These are phyloP conservation scores for Saturnispora halmiae DNA, from an alignment of 805 yeast species.

Conservation along the genomic window DNA sequence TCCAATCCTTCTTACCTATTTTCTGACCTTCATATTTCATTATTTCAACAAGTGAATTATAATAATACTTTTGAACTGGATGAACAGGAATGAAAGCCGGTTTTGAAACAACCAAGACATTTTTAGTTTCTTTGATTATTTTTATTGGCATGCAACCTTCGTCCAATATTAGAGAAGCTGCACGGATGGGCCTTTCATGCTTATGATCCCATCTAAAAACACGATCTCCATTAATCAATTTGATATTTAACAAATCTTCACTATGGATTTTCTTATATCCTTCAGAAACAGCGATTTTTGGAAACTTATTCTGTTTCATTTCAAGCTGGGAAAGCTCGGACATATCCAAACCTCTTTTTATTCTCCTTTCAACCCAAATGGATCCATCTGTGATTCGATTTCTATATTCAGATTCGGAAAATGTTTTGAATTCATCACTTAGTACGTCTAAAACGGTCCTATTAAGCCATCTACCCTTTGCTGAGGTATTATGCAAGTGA, in stretches of 20 bases:
- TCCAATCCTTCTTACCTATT: constrained; percentile 5
- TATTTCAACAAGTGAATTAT: constrained; percentile 40
- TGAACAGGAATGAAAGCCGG: constrained; percentile 50
- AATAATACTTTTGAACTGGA: constrained; percentile 39
- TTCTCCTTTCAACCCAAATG: constrained; percentile 15
- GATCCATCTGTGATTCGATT: constrained; percentile 16
- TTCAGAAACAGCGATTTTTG: not conserved
- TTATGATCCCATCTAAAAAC: constrained; percentile 22
- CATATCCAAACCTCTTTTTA: not conserved
- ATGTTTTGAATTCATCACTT: constrained; percentile 31
- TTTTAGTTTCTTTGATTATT: constrained; percentile 22
- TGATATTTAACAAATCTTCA: constrained; percentile 18
- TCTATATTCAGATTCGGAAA: constrained; percentile 19
- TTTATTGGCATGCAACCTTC: not conserved
- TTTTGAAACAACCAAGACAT: constrained; percentile 36
- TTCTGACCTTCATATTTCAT: constrained; percentile 26
- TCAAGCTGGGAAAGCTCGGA: constrained; percentile 13
- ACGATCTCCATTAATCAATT: constrained; percentile 23
- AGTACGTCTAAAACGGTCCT: constrained; percentile 32
- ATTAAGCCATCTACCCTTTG: constrained; percentile 38
- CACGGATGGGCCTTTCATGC: constrained; percentile 25
- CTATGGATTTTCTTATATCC: constrained; percentile 24
- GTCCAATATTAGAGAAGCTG: constrained; percentile 8
- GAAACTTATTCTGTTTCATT: constrained; percentile 1
- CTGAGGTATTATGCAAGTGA: constrained; percentile 29